A percentile compares a stretch with the other conserved stretches of the same genome.
phyloP scores from a whole-genome alignment of 257 asterid species.

The Penstemon davidsonii region DNA sequence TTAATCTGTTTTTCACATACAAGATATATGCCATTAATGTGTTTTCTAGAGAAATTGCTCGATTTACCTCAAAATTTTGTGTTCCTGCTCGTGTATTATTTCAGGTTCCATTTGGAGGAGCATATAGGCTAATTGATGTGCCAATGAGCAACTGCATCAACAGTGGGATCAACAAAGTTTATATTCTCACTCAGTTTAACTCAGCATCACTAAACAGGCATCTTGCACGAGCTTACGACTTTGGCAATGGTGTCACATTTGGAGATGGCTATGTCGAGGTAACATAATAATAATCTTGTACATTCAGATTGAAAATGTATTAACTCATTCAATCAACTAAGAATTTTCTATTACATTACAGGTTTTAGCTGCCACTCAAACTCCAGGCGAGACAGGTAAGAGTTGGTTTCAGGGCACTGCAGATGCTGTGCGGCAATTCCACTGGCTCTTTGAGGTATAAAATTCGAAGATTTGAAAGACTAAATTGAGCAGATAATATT shows the following conservation, averaged over 20 bases:
- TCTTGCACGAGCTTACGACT: slow-evolving; percentile 82
- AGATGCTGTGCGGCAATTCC: slow-evolving; percentile 94
- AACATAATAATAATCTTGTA: not conserved
- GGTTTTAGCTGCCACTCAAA: slow-evolving; percentile 97
- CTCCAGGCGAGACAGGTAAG: slow-evolving; percentile 90
- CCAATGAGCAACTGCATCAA: slow-evolving; percentile 99
- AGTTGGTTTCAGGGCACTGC: slow-evolving; percentile 98
- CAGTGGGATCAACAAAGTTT: slow-evolving; percentile 92
- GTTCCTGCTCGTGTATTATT: not conserved
- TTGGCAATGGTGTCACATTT: slow-evolving; percentile 59
- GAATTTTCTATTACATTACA: slow-evolving; percentile 30
- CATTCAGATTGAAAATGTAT: no score
- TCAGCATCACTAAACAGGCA: slow-evolving; percentile 98
- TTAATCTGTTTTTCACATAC: not conserved
- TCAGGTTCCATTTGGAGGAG: slow-evolving; percentile 98
- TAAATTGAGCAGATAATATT: not conserved
- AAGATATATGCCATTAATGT: no score
- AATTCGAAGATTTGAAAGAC: not conserved
- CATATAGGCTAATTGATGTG: slow-evolving; percentile 90
- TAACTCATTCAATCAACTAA: not conserved
- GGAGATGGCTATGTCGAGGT: slow-evolving; percentile 99
- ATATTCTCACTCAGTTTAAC: slow-evolving; percentile 94
- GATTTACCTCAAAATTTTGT: no score
- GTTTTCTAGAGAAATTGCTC: no score
- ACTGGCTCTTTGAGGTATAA: slow-evolving; percentile 96